Evolutionary conservation across 257 asterid genomes (phyloP).

Genomic region (Ophiorrhiza pumila): DNA sequence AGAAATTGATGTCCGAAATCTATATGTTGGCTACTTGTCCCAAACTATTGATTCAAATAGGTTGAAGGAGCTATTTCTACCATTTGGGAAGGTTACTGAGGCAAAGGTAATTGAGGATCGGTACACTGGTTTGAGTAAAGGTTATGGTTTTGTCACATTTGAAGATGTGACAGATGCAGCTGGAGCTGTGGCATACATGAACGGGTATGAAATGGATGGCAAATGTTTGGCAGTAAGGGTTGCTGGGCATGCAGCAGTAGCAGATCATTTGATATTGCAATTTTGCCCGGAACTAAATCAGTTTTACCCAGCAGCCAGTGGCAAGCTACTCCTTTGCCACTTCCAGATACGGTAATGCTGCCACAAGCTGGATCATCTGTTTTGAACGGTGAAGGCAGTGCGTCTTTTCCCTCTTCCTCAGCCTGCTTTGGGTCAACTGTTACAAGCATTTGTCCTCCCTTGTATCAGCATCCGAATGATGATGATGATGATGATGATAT

Average conservation of each 20-base stretch:
- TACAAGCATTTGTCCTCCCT: not conserved
- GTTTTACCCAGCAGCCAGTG: not conserved
- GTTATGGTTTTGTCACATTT: slow-evolving; percentile 37
- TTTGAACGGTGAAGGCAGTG: not conserved
- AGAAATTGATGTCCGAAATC: slow-evolving; percentile 23
- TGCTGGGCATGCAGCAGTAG: slow-evolving; percentile 24
- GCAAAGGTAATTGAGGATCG: slow-evolving; percentile 27
- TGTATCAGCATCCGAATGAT: not conserved
- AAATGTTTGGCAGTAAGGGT: slow-evolving; percentile 31
- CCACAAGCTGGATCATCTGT: not conserved
- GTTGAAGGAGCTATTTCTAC: slow-evolving; percentile 33
- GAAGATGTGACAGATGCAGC: slow-evolving; percentile 25
- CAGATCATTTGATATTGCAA: not conserved
- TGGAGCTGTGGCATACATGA: slow-evolving; percentile 31
- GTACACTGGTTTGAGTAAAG: slow-evolving; percentile 33
- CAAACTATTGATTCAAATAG: slow-evolving; percentile 19
- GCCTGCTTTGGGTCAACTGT: not conserved
- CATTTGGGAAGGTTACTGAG: slow-evolving; percentile 29
- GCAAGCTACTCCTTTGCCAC: not conserved
- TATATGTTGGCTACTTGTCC: slow-evolving; percentile 32
- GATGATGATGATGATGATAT: no score
- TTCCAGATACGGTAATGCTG: not conserved
- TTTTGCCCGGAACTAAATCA: not conserved
- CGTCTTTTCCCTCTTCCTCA: not conserved
- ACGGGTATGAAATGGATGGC: slow-evolving; percentile 32